Percentiles rank a stretch among this genome's conserved stretches.
These are phyloP conservation scores for Pythium aquatile DNA, from an alignment of 352 stramenopile genomes.

Conservation along the genomic window DNA sequence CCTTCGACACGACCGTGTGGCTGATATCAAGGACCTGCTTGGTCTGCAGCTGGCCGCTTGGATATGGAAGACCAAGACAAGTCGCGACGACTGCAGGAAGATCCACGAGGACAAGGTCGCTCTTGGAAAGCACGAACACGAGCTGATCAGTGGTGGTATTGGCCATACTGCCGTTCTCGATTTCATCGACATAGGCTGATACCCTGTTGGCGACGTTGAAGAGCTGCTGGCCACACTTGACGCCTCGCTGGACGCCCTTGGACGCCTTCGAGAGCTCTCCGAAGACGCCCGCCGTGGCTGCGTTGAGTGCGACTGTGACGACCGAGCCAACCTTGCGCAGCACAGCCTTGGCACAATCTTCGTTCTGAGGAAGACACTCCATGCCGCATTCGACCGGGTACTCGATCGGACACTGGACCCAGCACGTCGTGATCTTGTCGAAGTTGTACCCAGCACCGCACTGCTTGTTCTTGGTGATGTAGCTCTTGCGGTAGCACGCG, in stretches of 20 bases:
- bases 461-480: conserved; percentile 32
- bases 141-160: conserved; percentile 53
- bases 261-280: conserved; percentile 26
- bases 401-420: conserved; percentile 51
- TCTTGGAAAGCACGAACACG: conserved; percentile 51
- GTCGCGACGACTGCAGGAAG: conserved; percentile 47
- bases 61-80: conserved; percentile 37
- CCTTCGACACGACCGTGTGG: conserved; percentile 14
- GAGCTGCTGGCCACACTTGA: conserved; percentile 29
- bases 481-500: conserved; percentile 33
- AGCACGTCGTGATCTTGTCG: conserved; percentile 51
- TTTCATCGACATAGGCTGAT: conserved; percentile 11
- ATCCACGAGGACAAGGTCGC: conserved; percentile 53
- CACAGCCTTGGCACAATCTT: conserved; percentile 52
- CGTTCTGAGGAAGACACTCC: conserved; percentile 62
- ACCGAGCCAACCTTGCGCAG: conserved; percentile 42
- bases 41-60: conserved; percentile 30
- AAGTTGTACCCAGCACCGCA: conserved; percentile 46
- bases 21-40: conserved; percentile 40
- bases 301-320: conserved; percentile 36
- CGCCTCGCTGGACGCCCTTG: conserved; percentile 21
- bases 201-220: conserved; percentile 19
- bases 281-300: conserved; percentile 39
- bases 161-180: conserved; percentile 14
- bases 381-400: conserved; percentile 58